Evolutionary conservation across 495 filamentous ascomycete species (phyloP).

Genomic region (Durotheca rogersii): DNA sequence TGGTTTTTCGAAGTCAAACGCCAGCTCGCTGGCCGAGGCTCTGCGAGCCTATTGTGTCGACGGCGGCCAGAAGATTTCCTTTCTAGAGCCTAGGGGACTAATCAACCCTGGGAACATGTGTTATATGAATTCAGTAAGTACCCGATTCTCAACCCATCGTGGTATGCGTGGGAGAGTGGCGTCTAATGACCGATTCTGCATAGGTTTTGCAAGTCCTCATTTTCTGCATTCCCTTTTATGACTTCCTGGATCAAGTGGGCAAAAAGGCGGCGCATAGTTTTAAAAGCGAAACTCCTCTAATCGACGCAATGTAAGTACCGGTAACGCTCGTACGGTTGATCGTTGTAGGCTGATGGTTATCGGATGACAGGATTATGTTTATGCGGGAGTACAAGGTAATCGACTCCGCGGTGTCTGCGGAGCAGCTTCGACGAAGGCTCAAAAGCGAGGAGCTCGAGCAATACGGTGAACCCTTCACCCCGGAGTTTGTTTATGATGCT

Average conservation of each 20-base stretch:
- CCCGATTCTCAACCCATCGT: neutral
- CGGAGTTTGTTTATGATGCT: slow-evolving; percentile 93
- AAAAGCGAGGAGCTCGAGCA: slow-evolving; percentile 83
- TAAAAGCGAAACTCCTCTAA: slow-evolving; percentile 88
- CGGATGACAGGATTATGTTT: slow-evolving; percentile 75
- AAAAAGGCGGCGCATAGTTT: slow-evolving; percentile 85
- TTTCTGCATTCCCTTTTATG: slow-evolving; percentile 91
- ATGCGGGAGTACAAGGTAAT: slow-evolving; percentile 90
- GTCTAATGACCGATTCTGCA: slow-evolving; percentile 9
- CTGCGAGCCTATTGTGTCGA: slow-evolving; percentile 64
- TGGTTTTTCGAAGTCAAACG: slow-evolving; percentile 55
- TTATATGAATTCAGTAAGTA: slow-evolving; percentile 97
- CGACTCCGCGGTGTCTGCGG: slow-evolving; percentile 71
- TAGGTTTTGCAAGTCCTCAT: slow-evolving; percentile 93
- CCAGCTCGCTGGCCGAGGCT: slow-evolving; percentile 69
- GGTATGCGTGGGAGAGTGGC: neutral
- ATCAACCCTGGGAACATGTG: slow-evolving; percentile 99
- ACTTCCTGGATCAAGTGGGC: slow-evolving; percentile 84
- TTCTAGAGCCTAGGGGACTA: slow-evolving; percentile 90
- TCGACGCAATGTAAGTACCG: slow-evolving; percentile 84
- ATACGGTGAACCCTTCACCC: slow-evolving; percentile 87
- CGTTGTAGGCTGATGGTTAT: slow-evolving; percentile 20
- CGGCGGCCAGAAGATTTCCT: slow-evolving; percentile 65
- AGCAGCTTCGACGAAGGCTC: slow-evolving; percentile 68
- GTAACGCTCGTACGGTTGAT: neutral